phyloP scores from a whole-genome alignment of 768 basidiomycete species.

The Pleurotus cornucopiae region DNA sequence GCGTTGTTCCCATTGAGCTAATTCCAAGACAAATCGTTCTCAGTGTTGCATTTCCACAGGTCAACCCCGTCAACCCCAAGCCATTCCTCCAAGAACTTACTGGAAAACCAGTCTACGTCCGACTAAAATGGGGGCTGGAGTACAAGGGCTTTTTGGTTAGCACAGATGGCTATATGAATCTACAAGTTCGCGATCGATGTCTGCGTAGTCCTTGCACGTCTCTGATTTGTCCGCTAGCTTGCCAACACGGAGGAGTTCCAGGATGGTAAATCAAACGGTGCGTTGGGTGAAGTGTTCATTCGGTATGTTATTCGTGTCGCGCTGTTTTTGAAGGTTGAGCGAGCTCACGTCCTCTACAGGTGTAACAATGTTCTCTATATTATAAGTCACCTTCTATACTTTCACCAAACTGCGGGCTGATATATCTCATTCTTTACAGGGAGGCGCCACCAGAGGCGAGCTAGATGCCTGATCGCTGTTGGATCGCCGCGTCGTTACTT shows the following conservation, averaged over 20 bases:
- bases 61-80: constrained; percentile 96
- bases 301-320: constrained; percentile 48
- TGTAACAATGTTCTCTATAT: constrained; percentile 98
- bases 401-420: constrained; percentile 15
- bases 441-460: constrained; percentile 57
- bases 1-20: constrained; percentile 22
- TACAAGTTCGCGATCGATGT: constrained; percentile 61
- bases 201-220: not conserved
- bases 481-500: not conserved
- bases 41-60: constrained; percentile 33
- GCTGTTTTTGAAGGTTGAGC: constrained; percentile 1
- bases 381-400: constrained; percentile 51
- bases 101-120: constrained; percentile 92
- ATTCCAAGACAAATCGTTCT: constrained; percentile 11
- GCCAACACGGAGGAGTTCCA: constrained; percentile 99
- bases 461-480: constrained; percentile 1
- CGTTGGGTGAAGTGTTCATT: constrained; percentile 98
- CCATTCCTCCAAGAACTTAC: constrained; percentile 98
- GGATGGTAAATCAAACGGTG: constrained; percentile 91
- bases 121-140: constrained; percentile 97
- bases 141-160: constrained; percentile 99
- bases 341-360: constrained; percentile 32
- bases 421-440: constrained; percentile 45
- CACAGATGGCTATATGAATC: constrained; percentile 99
- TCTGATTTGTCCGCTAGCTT: constrained; percentile 45